phyloP scores from a whole-genome alignment of 2,329 filamentous ascomycete species.

The Colletotrichum aenigma region DNA sequence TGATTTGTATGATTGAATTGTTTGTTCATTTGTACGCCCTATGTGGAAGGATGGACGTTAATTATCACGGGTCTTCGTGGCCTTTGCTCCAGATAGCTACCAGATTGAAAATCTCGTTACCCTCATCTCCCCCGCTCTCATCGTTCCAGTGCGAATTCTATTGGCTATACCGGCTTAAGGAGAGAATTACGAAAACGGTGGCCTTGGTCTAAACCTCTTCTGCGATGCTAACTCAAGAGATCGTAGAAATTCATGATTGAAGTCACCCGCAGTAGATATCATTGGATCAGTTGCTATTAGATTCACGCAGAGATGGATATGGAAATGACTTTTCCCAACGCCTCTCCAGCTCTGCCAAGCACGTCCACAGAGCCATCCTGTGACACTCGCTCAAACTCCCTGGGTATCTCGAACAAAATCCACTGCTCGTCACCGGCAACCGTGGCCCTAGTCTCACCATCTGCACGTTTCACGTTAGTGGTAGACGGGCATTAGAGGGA shows the following conservation, averaged over 20 bases:
- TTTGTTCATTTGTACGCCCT: background rate
- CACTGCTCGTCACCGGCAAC: background rate
- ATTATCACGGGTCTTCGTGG: background rate
- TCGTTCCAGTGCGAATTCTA: background rate
- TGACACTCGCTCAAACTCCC: slow-evolving; percentile 1
- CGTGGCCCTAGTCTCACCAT: background rate
- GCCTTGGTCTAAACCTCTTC: background rate
- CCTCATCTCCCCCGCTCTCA: background rate
- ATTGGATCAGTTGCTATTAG: background rate
- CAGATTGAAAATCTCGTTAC: background rate
- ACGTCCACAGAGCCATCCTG: background rate
- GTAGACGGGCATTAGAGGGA: background rate
- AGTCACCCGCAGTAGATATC: background rate
- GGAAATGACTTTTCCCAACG: background rate
- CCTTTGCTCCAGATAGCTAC: background rate
- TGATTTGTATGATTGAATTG: background rate
- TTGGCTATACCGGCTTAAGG: background rate
- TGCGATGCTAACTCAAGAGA: background rate
- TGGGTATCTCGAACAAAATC: slow-evolving; percentile 16
- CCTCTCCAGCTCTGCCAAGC: background rate
- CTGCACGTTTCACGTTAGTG: background rate
- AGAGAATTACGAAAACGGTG: background rate
- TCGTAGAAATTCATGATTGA: background rate
- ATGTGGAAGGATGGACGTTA: background rate
- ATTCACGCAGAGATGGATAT: background rate